These are phyloP conservation scores for Solanum sparsipilum DNA, from an alignment of 257 asterid species.

Conservation along the genomic window DNA sequence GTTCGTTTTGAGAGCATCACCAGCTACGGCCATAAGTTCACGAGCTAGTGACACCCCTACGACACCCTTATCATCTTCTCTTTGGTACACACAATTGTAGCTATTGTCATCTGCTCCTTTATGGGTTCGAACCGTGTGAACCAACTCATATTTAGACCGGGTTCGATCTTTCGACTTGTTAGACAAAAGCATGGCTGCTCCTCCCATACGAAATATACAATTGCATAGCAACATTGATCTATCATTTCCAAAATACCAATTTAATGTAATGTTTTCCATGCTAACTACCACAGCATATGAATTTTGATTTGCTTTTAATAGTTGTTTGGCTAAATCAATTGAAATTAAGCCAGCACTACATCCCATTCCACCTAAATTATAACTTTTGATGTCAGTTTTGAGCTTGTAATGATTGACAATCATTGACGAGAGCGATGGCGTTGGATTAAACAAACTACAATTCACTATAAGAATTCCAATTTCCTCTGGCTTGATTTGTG, in stretches of 20 bases:
- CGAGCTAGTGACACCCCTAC: conserved; percentile 33
- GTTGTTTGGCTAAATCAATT: conserved; percentile 31
- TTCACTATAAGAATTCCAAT: conserved; percentile 46
- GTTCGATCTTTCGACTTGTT: conserved; percentile 20
- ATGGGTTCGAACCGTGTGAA: conserved; percentile 42
- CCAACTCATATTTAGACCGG: conserved; percentile 38
- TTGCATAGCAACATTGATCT: conserved; percentile 28
- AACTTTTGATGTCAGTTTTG: conserved; percentile 25
- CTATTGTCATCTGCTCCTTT: conserved; percentile 37
- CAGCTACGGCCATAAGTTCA: conserved; percentile 43
- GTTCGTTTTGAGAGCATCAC: conserved; percentile 36
- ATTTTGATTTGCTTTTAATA: conserved; percentile 26
- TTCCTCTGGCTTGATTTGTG: conserved; percentile 22
- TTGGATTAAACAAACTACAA: conserved; percentile 37
- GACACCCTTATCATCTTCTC: conserved; percentile 27
- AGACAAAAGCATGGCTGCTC: conserved; percentile 43
- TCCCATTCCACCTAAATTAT: conserved; percentile 52
- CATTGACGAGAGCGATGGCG: conserved; percentile 39
- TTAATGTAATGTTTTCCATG: conserved; percentile 41
- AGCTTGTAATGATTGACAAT: conserved; percentile 54
- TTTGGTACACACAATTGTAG: conserved; percentile 35
- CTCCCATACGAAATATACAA: conserved; percentile 45
- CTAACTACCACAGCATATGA: conserved; percentile 44
- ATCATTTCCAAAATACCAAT: conserved; percentile 37
- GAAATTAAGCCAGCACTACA: conserved; percentile 47